Conservation (phyloP, 23 red algal genomes). For the Gracilaria gracilis region DNA sequence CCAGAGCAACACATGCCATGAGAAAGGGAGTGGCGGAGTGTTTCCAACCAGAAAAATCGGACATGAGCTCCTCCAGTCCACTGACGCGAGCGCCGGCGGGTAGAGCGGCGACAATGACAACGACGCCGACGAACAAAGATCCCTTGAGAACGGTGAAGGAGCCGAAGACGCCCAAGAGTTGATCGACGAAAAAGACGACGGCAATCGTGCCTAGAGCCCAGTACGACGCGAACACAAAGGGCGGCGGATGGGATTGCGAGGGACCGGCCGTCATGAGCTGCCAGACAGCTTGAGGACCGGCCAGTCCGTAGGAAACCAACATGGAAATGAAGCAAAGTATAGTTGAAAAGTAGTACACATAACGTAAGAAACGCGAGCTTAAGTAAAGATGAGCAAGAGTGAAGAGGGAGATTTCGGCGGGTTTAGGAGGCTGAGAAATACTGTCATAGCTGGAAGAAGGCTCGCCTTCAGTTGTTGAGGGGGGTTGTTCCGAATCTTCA, state of each 20-base stretch:
- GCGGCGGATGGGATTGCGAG: slow-evolving; percentile 25
- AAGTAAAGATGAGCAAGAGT: slow-evolving; percentile 45
- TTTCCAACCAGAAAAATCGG: slow-evolving; percentile 47
- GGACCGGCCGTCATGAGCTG: slow-evolving; percentile 20
- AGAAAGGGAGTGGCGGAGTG: slow-evolving; percentile 75
- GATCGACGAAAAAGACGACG: slow-evolving; percentile 64
- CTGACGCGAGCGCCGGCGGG: slow-evolving; percentile 35
- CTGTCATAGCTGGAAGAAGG: slow-evolving; percentile 5
- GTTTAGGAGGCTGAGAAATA: neutral
- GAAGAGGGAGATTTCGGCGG: slow-evolving; percentile 50
- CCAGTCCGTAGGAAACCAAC: slow-evolving; percentile 81
- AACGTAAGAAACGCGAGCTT: slow-evolving; percentile 16
- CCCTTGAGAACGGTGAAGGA: slow-evolving; percentile 84
- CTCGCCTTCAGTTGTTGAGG: neutral
- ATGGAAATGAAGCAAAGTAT: slow-evolving; percentile 77
- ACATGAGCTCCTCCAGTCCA: neutral
- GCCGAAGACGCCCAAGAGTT: slow-evolving; percentile 48
- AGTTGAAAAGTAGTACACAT: slow-evolving; percentile 32
- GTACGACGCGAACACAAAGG: slow-evolving; percentile 22
- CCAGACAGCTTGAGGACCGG: slow-evolving; percentile 81
- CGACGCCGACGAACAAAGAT: slow-evolving; percentile 56
- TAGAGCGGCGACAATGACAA: slow-evolving; percentile 71
- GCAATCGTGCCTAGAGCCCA: slow-evolving; percentile 30
- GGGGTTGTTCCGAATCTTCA: neutral
- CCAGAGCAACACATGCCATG: slow-evolving; percentile 84